Evolutionary conservation across 2,329 filamentous ascomycete genomes (phyloP), one percentile per base, ranked within the genome.

Genomic region (Colletotrichum sojae): DNA sequence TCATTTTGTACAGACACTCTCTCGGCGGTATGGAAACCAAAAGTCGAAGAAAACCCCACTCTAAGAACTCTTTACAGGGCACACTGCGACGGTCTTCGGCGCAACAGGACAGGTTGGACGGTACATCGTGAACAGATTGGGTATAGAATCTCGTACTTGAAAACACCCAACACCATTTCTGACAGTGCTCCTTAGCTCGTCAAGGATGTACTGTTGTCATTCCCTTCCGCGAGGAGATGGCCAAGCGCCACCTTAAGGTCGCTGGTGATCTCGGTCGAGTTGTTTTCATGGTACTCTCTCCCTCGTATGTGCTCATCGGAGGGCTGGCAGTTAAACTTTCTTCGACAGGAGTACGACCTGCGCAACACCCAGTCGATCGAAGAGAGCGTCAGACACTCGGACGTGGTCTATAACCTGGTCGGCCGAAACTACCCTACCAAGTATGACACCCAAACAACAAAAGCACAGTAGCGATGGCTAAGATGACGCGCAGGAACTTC

Each of bases 1-100:
- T 22, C 48, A 53, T 8, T 36, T 9, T 10, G 61, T 69, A 52
- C 75, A 96, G 94, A 77, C 95, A 92, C 73, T 93, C 93, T 74
- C 88, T 97, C 73, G 94, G 94, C 91, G 94, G 94, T 97, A 90
- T 76, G 78, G 73, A 59, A 48, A 45, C 8, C 51, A 40, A 49
- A 10, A 39, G 5, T 40, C 20, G 27, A 59, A 13, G 12, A 15
- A 54, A 43, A 57, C 51, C 12, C 40, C 40, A 71, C 66, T 72
- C 71, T 56, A 67, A 64, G 67, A 71, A 39, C 57, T 22, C 49
- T 31, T 43, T 78, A 74, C 82, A 94, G 95, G 95, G 74, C 94
- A 98, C 84, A 98, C 95, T 72, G 95, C 93, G 71, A 99, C 96
- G 68, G 95, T 99, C 76, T 99, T 99, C 83, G 96, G 96, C 83